A percentile compares a stretch with the other conserved stretches of the same genome.
These are phyloP conservation scores for Vigna reflexopilosa DNA, from an alignment of 306 rosid species.

Conservation along the genomic window DNA sequence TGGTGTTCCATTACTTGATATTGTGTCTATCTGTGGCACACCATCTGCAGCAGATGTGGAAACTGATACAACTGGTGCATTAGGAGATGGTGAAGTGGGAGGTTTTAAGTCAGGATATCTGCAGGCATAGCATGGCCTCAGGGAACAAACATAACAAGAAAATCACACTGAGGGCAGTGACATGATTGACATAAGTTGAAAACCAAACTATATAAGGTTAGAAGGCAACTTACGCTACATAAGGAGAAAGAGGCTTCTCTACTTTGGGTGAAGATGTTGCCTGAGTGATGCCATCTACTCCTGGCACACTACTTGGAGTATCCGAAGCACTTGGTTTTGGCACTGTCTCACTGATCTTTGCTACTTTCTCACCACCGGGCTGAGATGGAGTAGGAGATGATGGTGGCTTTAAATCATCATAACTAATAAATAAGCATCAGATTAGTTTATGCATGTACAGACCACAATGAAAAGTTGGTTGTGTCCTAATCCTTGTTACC, in stretches of 20 bases:
- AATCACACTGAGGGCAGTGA: constrained; percentile 1
- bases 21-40: constrained; percentile 29
- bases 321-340: constrained; percentile 46
- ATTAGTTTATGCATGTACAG: constrained; percentile 17
- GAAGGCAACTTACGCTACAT: constrained; percentile 56
- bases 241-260: constrained; percentile 62
- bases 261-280: constrained; percentile 45
- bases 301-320: constrained; percentile 40
- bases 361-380: constrained; percentile 45
- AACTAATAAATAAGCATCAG: constrained; percentile 46
- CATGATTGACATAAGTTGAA: constrained; percentile 13
- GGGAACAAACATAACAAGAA: constrained; percentile 25
- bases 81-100: constrained; percentile 84
- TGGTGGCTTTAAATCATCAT: constrained; percentile 60
- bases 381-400: constrained; percentile 55
- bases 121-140: constrained; percentile 35
- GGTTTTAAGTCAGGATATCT: constrained; percentile 86
- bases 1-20: constrained; percentile 54
- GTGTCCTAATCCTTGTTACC: constrained; percentile 51
- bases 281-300: constrained; percentile 44
- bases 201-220: constrained; percentile 4
- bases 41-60: constrained; percentile 45
- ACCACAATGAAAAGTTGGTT: constrained; percentile 22
- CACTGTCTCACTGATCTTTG: constrained; percentile 35
- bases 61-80: constrained; percentile 51